Percentiles rank a stretch among this genome's conserved stretches.
Conservation (phyloP, 2,329 filamentous ascomycete genomes). For the Diplodia sapinea region DNA sequence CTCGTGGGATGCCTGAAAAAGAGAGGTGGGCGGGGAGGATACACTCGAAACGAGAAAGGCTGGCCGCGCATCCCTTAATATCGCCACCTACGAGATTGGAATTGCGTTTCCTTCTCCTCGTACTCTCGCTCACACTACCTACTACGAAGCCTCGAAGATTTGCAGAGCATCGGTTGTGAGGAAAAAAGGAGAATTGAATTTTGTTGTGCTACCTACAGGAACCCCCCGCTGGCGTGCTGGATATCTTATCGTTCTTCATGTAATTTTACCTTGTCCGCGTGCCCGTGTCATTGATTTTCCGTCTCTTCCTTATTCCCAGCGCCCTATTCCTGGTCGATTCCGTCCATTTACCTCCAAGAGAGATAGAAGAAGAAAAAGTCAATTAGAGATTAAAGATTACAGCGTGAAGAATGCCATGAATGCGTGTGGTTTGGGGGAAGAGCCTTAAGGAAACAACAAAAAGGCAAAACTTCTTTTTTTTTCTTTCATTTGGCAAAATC, state of each 20-base stretch:
- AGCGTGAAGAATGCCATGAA: not conserved
- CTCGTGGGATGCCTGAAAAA: too few species aligned
- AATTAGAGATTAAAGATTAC: constrained; percentile 9
- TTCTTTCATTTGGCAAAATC: constrained; percentile 9
- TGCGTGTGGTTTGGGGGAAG: not conserved
- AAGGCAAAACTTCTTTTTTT: constrained; percentile 21
- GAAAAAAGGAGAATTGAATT: too few species aligned
- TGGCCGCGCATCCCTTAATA: too few species aligned
- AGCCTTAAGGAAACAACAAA: constrained; percentile 5
- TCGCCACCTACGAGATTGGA: too few species aligned
- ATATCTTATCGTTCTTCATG: not conserved
- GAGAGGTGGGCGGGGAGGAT: too few species aligned
- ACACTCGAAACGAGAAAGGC: too few species aligned
- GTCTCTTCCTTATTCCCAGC: not conserved
- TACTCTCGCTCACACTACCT: too few species aligned
- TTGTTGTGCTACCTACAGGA: too few species aligned
- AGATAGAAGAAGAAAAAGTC: not conserved
- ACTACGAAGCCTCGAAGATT: too few species aligned
- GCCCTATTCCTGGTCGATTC: not conserved
- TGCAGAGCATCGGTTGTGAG: too few species aligned
- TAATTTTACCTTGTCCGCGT: not conserved
- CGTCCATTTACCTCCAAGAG: not conserved
- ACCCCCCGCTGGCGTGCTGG: not conserved
- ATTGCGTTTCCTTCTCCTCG: too few species aligned
- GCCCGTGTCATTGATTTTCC: not conserved